Evolutionary conservation across 257 asterid species (phyloP).

Genomic region (Capsicum baccatum): DNA sequence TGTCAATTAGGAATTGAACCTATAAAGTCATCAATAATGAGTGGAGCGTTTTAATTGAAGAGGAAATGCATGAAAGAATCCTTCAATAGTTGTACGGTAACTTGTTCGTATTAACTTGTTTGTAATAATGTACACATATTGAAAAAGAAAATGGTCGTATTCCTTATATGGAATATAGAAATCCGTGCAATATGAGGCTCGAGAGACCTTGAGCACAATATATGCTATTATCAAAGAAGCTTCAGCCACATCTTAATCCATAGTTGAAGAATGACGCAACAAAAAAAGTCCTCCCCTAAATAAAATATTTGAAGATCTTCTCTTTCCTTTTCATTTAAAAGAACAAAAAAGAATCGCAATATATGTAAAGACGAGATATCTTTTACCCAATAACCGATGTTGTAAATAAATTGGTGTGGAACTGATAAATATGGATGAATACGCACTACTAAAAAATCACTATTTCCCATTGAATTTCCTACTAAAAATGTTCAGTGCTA

Average conservation of each 20-base stretch:
- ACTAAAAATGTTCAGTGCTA: too few relatives aligned
- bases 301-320: not conserved
- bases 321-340: not conserved
- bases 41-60: not conserved
- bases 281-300: not conserved
- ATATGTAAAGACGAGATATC: not conserved
- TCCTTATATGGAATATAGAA: not conserved
- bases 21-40: not conserved
- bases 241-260: not conserved
- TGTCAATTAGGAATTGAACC: not conserved
- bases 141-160: not conserved
- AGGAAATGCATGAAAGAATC: not conserved
- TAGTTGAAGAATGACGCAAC: not conserved
- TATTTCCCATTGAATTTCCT: too few relatives aligned
- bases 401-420: not conserved
- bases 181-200: not conserved
- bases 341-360: not conserved
- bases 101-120: too few relatives aligned
- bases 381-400: not conserved
- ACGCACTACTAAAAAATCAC: too few relatives aligned
- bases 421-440: not conserved
- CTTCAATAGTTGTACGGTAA: not conserved
- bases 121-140: not conserved
- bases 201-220: not conserved
- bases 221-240: not conserved